A percentile compares a stretch with the other conserved stretches of the same genome.
These are phyloP conservation scores for Penicillium sp. DNA, from an alignment of 2,329 filamentous ascomycete genomes.

Conservation along the genomic window DNA sequence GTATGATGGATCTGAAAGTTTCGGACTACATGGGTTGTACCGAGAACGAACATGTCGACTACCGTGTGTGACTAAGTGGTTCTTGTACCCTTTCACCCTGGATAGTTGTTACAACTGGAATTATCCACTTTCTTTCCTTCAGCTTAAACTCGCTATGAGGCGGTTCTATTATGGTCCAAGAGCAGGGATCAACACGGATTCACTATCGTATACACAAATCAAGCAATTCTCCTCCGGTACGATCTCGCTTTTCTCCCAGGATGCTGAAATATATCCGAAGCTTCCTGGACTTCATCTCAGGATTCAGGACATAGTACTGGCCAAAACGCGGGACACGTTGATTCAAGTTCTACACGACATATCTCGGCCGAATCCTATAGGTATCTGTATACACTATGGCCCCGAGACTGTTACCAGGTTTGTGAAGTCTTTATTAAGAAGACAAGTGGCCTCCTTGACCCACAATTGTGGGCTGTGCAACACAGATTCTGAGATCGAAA, in stretches of 20 bases:
- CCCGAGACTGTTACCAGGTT: neutral
- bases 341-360: neutral
- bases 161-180: conserved; percentile 8
- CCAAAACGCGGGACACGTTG: neutral
- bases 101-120: neutral
- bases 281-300: conserved; percentile 17
- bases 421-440: neutral
- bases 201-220: conserved; percentile 41
- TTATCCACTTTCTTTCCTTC: conserved; percentile 13
- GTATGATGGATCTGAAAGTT: neutral
- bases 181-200: conserved; percentile 14
- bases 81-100: neutral
- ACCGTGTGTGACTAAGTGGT: conserved; percentile 1
- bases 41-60: neutral
- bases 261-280: conserved; percentile 14
- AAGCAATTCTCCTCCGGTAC: neutral
- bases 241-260: conserved; percentile 13
- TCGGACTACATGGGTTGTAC: neutral
- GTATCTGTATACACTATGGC: neutral
- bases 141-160: conserved; percentile 17
- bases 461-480: conserved; percentile 12
- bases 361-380: neutral
- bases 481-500: conserved; percentile 7
- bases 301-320: conserved; percentile 17
- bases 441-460: neutral